A percentile compares a stretch with the other conserved stretches of the same genome.
Conservation (phyloP, 192 early-diverging fungal species). For the Lobulomyces angularis region DNA sequence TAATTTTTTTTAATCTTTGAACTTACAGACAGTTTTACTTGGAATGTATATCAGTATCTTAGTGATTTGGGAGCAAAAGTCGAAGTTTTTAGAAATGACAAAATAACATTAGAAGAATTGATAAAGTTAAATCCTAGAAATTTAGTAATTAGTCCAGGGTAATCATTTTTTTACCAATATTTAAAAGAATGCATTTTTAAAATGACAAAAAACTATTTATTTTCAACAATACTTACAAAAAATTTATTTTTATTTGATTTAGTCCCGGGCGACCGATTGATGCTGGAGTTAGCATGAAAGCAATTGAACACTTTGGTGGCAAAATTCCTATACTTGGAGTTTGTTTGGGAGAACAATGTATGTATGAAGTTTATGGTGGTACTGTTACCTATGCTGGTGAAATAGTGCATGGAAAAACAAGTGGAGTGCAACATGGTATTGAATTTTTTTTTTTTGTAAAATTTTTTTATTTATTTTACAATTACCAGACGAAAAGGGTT, state of each 20-base stretch:
- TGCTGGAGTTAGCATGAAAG: conserved; percentile 81
- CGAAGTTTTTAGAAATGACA: conserved; percentile 84
- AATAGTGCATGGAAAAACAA: conserved; percentile 95
- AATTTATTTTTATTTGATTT: neutral
- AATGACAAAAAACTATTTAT: no score
- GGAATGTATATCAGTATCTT: conserved; percentile 96
- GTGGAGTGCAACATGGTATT: conserved; percentile 75
- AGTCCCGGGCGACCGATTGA: conserved; percentile 88
- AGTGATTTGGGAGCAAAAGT: conserved; percentile 84
- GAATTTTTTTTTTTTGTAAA: no score
- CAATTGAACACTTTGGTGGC: conserved; percentile 77
- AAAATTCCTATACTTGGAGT: conserved; percentile 94
- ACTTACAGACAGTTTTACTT: conserved; percentile 98
- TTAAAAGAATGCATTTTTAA: no score
- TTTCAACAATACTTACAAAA: neutral
- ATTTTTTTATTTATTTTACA: no score
- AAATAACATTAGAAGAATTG: conserved; percentile 76
- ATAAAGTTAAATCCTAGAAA: conserved; percentile 74
- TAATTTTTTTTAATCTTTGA: no score
- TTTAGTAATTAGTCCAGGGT: conserved; percentile 85
- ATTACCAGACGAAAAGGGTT: conserved; percentile 79
- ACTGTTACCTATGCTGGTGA: conserved; percentile 86
- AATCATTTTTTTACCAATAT: no score
- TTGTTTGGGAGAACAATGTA: conserved; percentile 95
- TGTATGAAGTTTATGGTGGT: conserved; percentile 92